A percentile compares a stretch with the other conserved stretches of the same genome.
Evolutionary conservation across 2,329 filamentous ascomycete genomes (phyloP).

Genomic region (Paecilomyces formosus): DNA sequence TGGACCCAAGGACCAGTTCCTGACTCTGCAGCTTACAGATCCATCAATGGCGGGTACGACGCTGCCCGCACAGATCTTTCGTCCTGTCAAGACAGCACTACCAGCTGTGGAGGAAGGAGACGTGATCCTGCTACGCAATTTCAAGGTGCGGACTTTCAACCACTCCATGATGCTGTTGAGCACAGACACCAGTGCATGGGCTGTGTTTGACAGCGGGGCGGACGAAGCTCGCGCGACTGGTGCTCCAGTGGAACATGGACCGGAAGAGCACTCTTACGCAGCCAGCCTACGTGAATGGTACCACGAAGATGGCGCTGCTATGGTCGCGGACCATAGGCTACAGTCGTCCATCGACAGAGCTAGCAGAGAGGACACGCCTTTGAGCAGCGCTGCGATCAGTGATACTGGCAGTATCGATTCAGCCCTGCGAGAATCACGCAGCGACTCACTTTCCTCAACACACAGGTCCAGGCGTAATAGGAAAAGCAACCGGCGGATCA

Average conservation of each 20-base stretch:
- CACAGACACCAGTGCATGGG: conserved; percentile 38
- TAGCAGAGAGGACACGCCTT: conserved; percentile 14
- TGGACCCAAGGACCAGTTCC: conserved; percentile 28
- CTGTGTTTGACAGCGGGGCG: conserved; percentile 30
- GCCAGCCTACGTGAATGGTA: conserved; percentile 36
- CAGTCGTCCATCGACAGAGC: conserved; percentile 25
- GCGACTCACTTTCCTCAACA: conserved; percentile 13
- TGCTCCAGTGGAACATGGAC: conserved; percentile 32
- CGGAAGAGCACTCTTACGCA: conserved; percentile 29
- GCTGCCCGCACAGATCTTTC: conserved; percentile 35
- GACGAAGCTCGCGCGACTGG: conserved; percentile 24
- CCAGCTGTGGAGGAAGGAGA: conserved; percentile 32
- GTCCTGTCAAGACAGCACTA: conserved; percentile 29
- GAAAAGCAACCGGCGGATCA: conserved; percentile 26
- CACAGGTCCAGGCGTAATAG: conserved; percentile 20
- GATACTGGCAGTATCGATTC: conserved; percentile 26
- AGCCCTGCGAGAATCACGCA: conserved; percentile 7
- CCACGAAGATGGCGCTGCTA: conserved; percentile 21
- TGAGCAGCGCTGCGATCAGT: conserved; percentile 20
- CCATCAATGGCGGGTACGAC: conserved; percentile 33
- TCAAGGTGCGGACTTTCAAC: conserved; percentile 36
- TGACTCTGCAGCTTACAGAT: conserved; percentile 38
- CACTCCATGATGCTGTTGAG: conserved; percentile 35
- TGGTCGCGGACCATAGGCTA: conserved; percentile 28
- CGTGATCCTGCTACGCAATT: conserved; percentile 38